Conservation (phyloP, 306 rosid species). For the Oxytropis ochrocephala region DNA sequence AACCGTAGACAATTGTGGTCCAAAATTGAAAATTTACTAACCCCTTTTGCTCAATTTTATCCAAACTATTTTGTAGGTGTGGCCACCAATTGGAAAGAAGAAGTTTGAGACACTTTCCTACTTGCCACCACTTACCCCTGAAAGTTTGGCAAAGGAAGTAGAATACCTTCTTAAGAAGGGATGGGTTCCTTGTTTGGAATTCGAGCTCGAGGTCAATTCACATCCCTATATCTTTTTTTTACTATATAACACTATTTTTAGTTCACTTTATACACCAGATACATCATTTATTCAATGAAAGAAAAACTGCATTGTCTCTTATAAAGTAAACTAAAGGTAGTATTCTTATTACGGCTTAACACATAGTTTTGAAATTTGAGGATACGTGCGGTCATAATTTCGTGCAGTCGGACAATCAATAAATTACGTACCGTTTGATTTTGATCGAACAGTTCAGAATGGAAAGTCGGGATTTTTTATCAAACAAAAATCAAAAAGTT, state of each 20-base stretch:
- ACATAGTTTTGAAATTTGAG: too few relatives aligned
- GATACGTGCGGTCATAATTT: too few relatives aligned
- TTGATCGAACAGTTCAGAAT: too few relatives aligned
- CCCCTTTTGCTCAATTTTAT: neutral
- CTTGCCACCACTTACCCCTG: slow-evolving; percentile 19
- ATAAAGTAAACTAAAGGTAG: too few relatives aligned
- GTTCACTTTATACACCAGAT: too few relatives aligned
- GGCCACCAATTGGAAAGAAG: slow-evolving; percentile 64
- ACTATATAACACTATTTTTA: neutral
- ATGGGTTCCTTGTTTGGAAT: slow-evolving; percentile 85
- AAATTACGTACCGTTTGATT: too few relatives aligned
- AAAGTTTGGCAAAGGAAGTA: slow-evolving; percentile 38
- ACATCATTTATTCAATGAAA: too few relatives aligned
- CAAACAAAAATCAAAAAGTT: too few relatives aligned
- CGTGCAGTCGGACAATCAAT: too few relatives aligned
- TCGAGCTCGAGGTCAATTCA: slow-evolving; percentile 40
- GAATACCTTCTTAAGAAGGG: slow-evolving; percentile 49
- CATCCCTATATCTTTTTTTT: neutral
- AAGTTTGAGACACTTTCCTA: slow-evolving; percentile 87
- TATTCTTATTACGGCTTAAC: too few relatives aligned
- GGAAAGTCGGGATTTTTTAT: too few relatives aligned
- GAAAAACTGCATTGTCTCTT: too few relatives aligned
- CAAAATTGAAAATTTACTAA: neutral
- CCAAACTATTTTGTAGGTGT: slow-evolving; percentile 49
- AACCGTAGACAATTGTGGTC: neutral